A percentile compares a stretch with the other conserved stretches of the same genome.
Conservation (phyloP, 148 eudicot genomes). For the Fallopia convolvulus region DNA sequence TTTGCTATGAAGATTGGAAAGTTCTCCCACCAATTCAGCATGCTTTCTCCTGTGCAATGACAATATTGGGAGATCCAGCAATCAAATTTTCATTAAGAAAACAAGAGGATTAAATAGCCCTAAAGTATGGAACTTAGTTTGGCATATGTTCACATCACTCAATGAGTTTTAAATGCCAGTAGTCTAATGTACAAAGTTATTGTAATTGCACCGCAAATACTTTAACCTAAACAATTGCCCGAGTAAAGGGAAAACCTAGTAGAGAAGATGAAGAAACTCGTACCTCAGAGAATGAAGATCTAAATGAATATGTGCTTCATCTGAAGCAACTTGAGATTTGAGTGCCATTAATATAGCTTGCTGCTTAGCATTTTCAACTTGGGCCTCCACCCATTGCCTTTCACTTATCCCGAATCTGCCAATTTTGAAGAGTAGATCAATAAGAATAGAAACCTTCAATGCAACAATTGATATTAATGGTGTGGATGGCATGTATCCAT, state of each 20-base stretch:
- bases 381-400: constrained; percentile 99
- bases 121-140: not conserved
- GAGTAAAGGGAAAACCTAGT: not conserved
- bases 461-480: not conserved
- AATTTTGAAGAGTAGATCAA: constrained; percentile 1
- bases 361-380: constrained; percentile 98
- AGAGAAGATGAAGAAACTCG: constrained; percentile 8
- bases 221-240: not conserved
- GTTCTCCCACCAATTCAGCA: constrained; percentile 86
- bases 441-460: not conserved
- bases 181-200: not conserved
- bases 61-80: not conserved
- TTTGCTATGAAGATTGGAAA: constrained; percentile 81
- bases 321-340: constrained; percentile 87
- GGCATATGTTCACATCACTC: not conserved
- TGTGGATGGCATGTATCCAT: not conserved
- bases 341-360: constrained; percentile 84
- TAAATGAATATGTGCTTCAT: constrained; percentile 97
- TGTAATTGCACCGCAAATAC: not conserved
- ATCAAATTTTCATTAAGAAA: not conserved
- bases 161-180: not conserved
- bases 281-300: constrained; percentile 96
- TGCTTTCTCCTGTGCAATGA: constrained; percentile 73
- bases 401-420: constrained; percentile 95
- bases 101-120: not conserved